Conservation (phyloP, 345 rosid genomes). For the Gossypium sturtianum region DNA sequence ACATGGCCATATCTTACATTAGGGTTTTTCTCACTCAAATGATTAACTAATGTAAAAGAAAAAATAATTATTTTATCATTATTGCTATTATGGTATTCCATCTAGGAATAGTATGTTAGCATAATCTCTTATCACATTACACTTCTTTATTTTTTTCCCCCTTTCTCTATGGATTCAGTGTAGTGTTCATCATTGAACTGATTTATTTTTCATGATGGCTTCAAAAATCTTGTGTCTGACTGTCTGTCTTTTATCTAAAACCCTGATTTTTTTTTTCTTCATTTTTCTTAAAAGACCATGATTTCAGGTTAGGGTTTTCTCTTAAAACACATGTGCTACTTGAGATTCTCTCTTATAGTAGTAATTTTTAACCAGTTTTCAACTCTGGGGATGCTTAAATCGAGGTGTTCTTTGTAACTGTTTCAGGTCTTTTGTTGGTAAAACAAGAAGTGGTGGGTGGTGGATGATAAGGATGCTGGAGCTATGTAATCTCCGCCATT, state of each 20-base stretch:
- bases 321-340: background rate
- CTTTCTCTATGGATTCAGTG: constrained; percentile 24
- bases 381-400: background rate
- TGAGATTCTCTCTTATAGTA: background rate
- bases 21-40: background rate
- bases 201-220: constrained; percentile 33
- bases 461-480: background rate
- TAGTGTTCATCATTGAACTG: constrained; percentile 33
- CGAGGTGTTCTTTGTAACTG: background rate
- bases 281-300: background rate
- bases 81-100: too few relatives aligned
- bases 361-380: background rate
- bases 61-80: too few relatives aligned
- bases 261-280: too few relatives aligned
- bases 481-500: constrained; percentile 20
- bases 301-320: constrained; percentile 25
- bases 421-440: background rate
- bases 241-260: too few relatives aligned
- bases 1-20: background rate
- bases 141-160: background rate
- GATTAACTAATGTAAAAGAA: too few relatives aligned
- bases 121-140: too few relatives aligned
- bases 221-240: constrained; percentile 40
- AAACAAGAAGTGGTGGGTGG: constrained; percentile 7
- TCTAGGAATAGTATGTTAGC: too few relatives aligned